Conservation (phyloP, 2,329 filamentous ascomycete species). For the Fusarium nygamai region DNA sequence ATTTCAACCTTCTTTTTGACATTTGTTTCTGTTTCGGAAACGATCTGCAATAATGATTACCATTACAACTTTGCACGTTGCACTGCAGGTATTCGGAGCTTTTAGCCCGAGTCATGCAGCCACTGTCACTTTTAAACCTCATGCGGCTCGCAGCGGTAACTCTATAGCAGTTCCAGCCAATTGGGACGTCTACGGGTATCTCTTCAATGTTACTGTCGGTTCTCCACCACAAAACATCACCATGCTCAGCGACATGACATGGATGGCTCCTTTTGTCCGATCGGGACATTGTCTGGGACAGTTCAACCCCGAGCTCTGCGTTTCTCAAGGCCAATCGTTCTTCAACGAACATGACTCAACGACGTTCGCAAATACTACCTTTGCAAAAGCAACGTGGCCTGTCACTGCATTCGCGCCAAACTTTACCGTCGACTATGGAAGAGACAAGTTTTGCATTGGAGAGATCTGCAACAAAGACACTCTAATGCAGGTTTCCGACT, state of each 20-base stretch:
- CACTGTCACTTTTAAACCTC: not conserved
- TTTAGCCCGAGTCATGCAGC: not conserved
- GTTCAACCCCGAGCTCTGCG: not conserved
- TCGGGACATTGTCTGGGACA: not conserved
- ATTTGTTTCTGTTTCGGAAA: no score
- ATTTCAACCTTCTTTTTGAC: not conserved
- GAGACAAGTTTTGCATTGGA: not conserved
- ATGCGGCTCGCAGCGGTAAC: not conserved
- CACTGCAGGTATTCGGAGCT: not conserved
- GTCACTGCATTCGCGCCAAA: not conserved
- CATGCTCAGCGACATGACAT: constrained; percentile 3
- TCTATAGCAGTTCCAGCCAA: not conserved
- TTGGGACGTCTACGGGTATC: not conserved
- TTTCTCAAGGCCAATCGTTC: not conserved
- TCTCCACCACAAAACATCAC: not conserved
- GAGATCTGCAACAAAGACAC: not conserved
- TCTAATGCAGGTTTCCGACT: not conserved
- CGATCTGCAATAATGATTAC: not conserved
- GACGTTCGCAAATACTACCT: not conserved
- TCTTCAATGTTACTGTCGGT: not conserved
- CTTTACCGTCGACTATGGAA: constrained; percentile 1
- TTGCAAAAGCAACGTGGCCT: not conserved
- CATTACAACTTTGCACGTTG: not conserved
- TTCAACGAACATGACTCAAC: not conserved
- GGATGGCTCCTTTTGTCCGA: constrained; percentile 5